Base-by-base conservation (phyloP, 164 flowering plant genomes). In the Paratinospora sagittata region DNA sequence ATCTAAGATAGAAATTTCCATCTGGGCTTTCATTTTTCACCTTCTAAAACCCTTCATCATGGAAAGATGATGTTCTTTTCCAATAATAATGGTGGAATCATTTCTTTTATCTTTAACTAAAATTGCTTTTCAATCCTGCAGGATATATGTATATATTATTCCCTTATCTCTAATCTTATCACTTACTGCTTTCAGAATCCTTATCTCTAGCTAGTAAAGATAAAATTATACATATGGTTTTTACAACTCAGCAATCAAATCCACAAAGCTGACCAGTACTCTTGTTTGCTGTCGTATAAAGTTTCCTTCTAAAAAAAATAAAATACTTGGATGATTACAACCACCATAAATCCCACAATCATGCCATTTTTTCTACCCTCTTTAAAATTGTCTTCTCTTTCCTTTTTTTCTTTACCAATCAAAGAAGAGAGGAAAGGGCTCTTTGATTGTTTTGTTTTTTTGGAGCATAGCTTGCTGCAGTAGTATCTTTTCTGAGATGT, bases 241-340 rank as follows among this genome's bases (percentile, higher is more conserved):
- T 52, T 21, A 52, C 66, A 63, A 33, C 66, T 33, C 66, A 26
- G 66, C 66, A 63, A 65, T 65, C 23, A 65, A 65, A 65, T 34
- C 23, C 39, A 66, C 21, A 19, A 66, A 52, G 58, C 58, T 52
- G 21, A 16, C n/a, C 5, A 0, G n/a, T 16, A 1, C 5, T 19
- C 4, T 49, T 52, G 58, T 52, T 52, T n/a, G 58, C 58, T 16
- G 58, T 52, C 58, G 16, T 52, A 21, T 52, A 52, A 52, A 52
- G 58, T 52, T 52, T 52, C 6, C 58, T 52, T 52, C 19, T 52
- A 17, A 52, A 16, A 52, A 16, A 16, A n/a, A 6, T 52, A 52
- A n/a, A n/a, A n/a, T n/a, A n/a, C n/a, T n/a, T n/a, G n/a, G n/a
- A 52, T 52, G 21, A 52, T 52, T 21, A 52, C 58, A 17, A 52